phyloP scores from a whole-genome alignment of 768 basidiomycete species.

The Hydnomerulius pinastri region DNA sequence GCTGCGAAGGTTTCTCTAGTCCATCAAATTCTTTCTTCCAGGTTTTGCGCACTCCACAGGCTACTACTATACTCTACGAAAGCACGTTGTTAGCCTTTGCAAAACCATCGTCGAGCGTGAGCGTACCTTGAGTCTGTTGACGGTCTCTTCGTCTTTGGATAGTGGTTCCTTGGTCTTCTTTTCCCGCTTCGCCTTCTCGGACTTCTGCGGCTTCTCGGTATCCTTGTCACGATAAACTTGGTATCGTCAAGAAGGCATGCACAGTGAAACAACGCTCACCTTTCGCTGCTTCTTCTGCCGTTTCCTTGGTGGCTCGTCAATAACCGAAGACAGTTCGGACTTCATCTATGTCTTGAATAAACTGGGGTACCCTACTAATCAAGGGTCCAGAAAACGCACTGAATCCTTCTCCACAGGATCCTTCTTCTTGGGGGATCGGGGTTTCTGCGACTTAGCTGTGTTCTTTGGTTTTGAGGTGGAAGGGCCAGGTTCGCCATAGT shows the following conservation, averaged over 20 bases:
- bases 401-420: constrained; percentile 10
- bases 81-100: background rate
- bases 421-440: constrained; percentile 6
- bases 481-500: constrained; percentile 3
- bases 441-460: constrained; percentile 4
- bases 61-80: constrained; percentile 60
- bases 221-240: constrained; percentile 14
- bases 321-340: constrained; percentile 60
- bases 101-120: background rate
- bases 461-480: constrained; percentile 10
- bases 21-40: constrained; percentile 77
- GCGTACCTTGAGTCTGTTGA: constrained; percentile 72
- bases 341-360: constrained; percentile 17
- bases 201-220: constrained; percentile 22
- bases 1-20: constrained; percentile 54
- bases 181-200: constrained; percentile 29
- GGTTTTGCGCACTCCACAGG: constrained; percentile 75
- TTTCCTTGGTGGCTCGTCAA: constrained; percentile 58
- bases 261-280: constrained; percentile 17
- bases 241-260: background rate
- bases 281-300: constrained; percentile 42
- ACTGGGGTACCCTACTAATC: constrained; percentile 34
- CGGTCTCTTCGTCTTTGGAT: constrained; percentile 69
- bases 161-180: constrained; percentile 33
- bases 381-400: constrained; percentile 9